phyloP scores from a whole-genome alignment of 768 basidiomycete species.

The Suillus lakei region DNA sequence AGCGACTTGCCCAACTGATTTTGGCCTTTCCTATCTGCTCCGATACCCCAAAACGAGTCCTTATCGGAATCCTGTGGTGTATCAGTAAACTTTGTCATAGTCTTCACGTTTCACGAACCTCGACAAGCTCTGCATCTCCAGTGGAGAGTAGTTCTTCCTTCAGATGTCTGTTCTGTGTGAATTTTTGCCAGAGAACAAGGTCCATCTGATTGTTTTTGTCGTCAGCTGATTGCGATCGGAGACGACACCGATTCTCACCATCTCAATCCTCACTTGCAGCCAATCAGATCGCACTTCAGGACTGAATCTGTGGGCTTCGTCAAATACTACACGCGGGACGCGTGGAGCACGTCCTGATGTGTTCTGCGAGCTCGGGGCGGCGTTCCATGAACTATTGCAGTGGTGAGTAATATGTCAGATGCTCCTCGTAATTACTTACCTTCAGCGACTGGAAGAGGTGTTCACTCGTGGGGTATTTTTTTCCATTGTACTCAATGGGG shows the following conservation, averaged over 20 bases:
- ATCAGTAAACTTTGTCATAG: constrained; percentile 21
- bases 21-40: constrained; percentile 40
- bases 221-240: background rate
- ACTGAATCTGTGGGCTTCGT: constrained; percentile 40
- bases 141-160: constrained; percentile 41
- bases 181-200: constrained; percentile 42
- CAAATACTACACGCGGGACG: constrained; percentile 38
- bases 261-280: constrained; percentile 37
- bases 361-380: constrained; percentile 39
- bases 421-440: constrained; percentile 24
- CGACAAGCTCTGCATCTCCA: constrained; percentile 42
- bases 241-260: constrained; percentile 23
- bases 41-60: constrained; percentile 45
- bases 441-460: constrained; percentile 54
- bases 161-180: constrained; percentile 44
- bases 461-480: constrained; percentile 49
- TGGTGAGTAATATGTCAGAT: background rate
- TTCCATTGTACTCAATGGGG: constrained; percentile 42
- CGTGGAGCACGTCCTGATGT: constrained; percentile 39
- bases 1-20: constrained; percentile 49
- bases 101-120: constrained; percentile 33
- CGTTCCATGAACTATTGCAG: constrained; percentile 35
- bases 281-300: constrained; percentile 41
- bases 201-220: constrained; percentile 37
- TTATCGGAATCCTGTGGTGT: constrained; percentile 3